Conservation (phyloP, 1,284 basidiomycete genomes). For the Amylostereum areolatum region DNA sequence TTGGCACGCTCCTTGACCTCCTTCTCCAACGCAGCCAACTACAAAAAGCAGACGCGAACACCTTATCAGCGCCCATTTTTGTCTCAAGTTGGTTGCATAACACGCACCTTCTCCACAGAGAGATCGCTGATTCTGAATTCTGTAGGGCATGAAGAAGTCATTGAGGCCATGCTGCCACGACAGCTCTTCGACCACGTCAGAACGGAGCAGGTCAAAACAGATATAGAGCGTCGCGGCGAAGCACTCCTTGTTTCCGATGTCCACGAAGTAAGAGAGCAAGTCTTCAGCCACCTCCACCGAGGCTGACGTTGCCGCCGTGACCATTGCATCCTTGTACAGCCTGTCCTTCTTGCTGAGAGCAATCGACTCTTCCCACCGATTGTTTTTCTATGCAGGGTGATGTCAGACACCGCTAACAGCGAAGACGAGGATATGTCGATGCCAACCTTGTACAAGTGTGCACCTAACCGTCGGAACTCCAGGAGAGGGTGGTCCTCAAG, state of each 20-base stretch:
- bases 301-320: constrained; percentile 83
- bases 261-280: constrained; percentile 88
- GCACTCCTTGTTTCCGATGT: constrained; percentile 98
- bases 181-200: constrained; percentile 91
- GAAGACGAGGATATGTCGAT: not conserved
- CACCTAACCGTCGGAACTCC: constrained; percentile 93
- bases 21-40: constrained; percentile 75
- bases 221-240: constrained; percentile 88
- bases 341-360: constrained; percentile 93
- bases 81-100: too few species aligned
- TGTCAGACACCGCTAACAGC: not conserved
- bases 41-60: constrained; percentile 13
- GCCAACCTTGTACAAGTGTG: constrained; percentile 88
- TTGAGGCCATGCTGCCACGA: constrained; percentile 94
- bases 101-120: constrained; percentile 59
- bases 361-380: constrained; percentile 93
- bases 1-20: constrained; percentile 77
- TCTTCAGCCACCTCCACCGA: constrained; percentile 90
- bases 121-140: constrained; percentile 80
- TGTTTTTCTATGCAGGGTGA: constrained; percentile 79
- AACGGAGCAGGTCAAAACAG: constrained; percentile 89
- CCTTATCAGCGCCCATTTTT: not conserved
- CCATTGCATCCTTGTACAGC: constrained; percentile 92
- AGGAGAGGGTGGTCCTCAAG: constrained; percentile 90
- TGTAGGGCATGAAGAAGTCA: constrained; percentile 96